Evolutionary conservation across 2,329 filamentous ascomycete species (phyloP).

Genomic region (Ophiobolus disseminans): DNA sequence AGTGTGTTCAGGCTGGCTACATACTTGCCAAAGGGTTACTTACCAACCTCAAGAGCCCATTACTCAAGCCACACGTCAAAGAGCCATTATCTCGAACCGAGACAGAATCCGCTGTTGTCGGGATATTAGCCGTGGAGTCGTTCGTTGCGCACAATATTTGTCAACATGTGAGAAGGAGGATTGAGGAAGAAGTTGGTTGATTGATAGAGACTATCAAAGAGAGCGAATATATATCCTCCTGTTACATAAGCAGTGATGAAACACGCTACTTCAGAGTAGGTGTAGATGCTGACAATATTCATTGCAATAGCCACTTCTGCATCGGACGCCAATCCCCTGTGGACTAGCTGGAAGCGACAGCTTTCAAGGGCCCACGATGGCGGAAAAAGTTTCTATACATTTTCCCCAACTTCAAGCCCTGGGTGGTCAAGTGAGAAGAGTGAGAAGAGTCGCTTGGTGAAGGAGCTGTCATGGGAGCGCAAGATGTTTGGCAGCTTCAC

Average conservation of each 20-base stretch:
- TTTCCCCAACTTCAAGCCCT: constrained; percentile 48
- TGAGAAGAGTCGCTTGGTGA: constrained; percentile 51
- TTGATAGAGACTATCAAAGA: no score
- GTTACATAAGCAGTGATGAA: no score
- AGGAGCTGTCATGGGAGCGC: constrained; percentile 55
- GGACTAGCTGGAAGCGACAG: constrained; percentile 52
- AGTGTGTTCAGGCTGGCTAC: constrained; percentile 54
- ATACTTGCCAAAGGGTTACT: constrained; percentile 39
- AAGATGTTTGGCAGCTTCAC: constrained; percentile 61
- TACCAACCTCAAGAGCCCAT: constrained; percentile 28
- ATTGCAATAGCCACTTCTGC: no score
- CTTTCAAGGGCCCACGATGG: constrained; percentile 39
- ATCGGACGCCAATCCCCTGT: constrained; percentile 43
- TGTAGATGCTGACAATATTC: no score
- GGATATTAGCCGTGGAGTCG: constrained; percentile 51
- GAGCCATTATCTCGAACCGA: constrained; percentile 14
- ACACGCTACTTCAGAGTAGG: no score
- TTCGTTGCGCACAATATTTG: constrained; percentile 51
- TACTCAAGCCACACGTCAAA: constrained; percentile 11
- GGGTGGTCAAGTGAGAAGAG: constrained; percentile 53
- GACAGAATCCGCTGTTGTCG: constrained; percentile 19
- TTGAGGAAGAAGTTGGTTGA: constrained; percentile 35
- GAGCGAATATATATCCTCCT: no score
- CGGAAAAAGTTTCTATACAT: constrained; percentile 48
- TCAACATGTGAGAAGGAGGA: constrained; percentile 48